Evolutionary conservation across 257 asterid genomes (phyloP), one percentile per base, ranked within the genome.

Genomic region (Vinca minor): DNA sequence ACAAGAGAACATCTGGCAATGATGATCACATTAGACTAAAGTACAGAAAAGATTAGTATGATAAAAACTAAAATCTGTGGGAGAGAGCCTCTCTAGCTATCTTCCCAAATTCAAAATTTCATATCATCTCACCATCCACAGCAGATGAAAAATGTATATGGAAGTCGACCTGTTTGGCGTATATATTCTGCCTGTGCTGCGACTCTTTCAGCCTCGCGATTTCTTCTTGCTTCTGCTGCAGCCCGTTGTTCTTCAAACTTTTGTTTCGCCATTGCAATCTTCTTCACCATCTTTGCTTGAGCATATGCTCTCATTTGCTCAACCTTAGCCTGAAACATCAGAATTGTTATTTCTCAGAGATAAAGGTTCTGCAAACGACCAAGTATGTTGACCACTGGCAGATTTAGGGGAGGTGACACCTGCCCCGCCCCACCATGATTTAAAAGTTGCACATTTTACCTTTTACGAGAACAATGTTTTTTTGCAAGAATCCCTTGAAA

Each of bases 291-390:
- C 75, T 87, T 85, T 36, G 93, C 95, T 68, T 87, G 90, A 46
- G 95, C 91, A 29, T 85, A 89, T 46, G 94, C 92, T 77, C 79
- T 82, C 87, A 87, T 77, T 81, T 89, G 88, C 71, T 93, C 98
- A 45, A 87, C 83, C 73, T 76, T 83, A 25, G 79, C 81, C 85
- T 80, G 76, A 52, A n/a, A 74, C 59, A 21, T 5, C 62, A 69
- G 1, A 12, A 34, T 3, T 42, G 25, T 34, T 49, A 23, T 4
- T 32, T 48, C 13, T 18, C 17, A n/a, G 57, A 53, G 18, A n/a
- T n/a, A n/a, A n/a, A n/a, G n/a, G 53, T 11, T 44, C 41, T 17
- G 29, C 26, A 48, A 38, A 54, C 13, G 44, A 29, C 12, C n/a
- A n/a, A n/a, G n/a, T n/a, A n/a, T n/a, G n/a, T n/a, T n/a, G n/a